Conservation (phyloP, 2,329 filamentous ascomycete species). For the Calonectria naviculata region DNA sequence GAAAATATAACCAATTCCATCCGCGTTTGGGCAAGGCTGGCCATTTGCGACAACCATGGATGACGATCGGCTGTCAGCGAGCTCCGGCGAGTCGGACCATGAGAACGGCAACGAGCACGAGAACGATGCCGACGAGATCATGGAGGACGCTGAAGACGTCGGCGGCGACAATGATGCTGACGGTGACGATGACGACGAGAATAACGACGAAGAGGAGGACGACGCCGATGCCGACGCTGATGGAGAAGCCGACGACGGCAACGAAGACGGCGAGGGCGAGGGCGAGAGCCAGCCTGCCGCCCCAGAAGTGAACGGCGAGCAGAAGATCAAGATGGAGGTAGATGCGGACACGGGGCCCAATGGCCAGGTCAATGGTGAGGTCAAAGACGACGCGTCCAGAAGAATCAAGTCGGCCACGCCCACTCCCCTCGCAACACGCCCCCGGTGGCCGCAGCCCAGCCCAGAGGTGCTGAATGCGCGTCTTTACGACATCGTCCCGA, state of each 20-base stretch:
- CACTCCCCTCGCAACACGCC: conserved; percentile 29
- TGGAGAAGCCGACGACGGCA: conserved; percentile 47
- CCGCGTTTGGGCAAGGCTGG: not conserved
- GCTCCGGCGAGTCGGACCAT: conserved; percentile 44
- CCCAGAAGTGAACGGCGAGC: conserved; percentile 44
- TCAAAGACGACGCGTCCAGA: conserved; percentile 30
- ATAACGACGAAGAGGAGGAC: conserved; percentile 48
- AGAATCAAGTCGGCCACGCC: conserved; percentile 44
- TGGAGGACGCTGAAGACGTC: conserved; percentile 61
- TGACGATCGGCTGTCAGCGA: conserved; percentile 38
- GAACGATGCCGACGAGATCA: conserved; percentile 66
- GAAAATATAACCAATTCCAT: not conserved
- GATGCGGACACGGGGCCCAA: conserved; percentile 22
- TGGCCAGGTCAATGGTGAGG: conserved; percentile 51
- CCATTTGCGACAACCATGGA: conserved; percentile 27
- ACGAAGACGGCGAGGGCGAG: conserved; percentile 41
- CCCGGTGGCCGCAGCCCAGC: conserved; percentile 70
- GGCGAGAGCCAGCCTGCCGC: conserved; percentile 43
- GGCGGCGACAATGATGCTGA: conserved; percentile 50
- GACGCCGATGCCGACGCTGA: conserved; percentile 50
- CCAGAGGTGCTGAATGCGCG: conserved; percentile 82
- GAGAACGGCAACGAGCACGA: conserved; percentile 44
- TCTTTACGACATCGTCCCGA: conserved; percentile 95
- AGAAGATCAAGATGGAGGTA: conserved; percentile 48
- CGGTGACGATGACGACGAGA: conserved; percentile 47